Conservation (phyloP, 371 early-diverging fungal species). For the Lichtheimia corymbifera region DNA sequence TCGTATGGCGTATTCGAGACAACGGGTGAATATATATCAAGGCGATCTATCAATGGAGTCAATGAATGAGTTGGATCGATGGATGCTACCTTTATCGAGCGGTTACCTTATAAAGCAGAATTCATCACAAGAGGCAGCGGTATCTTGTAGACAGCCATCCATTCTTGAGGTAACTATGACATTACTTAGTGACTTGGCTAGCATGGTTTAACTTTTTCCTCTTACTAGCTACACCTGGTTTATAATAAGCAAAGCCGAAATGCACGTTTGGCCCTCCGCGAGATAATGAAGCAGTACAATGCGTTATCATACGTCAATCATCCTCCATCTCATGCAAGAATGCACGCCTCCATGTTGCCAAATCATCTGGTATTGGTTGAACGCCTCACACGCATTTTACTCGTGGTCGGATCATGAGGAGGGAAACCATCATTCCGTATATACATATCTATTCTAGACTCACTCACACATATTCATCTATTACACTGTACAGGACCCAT, state of each 20-base stretch:
- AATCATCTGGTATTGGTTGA: slow-evolving; percentile 52
- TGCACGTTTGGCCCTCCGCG: slow-evolving; percentile 41
- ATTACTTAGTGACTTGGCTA: background rate
- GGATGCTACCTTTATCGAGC: slow-evolving; percentile 61
- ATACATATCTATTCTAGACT: too few species aligned
- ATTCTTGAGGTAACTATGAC: slow-evolving; percentile 42
- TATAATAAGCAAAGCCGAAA: slow-evolving; percentile 43
- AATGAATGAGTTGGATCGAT: slow-evolving; percentile 31
- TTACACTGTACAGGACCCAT: too few species aligned
- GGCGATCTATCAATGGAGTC: slow-evolving; percentile 23
- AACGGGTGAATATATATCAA: slow-evolving; percentile 37
- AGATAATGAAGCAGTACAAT: slow-evolving; percentile 59
- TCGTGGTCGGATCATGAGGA: slow-evolving; percentile 12
- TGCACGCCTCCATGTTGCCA: slow-evolving; percentile 27
- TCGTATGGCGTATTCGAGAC: slow-evolving; percentile 54
- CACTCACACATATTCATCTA: too few species aligned
- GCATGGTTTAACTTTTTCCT: too few species aligned
- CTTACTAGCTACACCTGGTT: slow-evolving; percentile 37
- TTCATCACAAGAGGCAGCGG: background rate
- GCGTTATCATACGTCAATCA: slow-evolving; percentile 57
- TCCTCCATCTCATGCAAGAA: slow-evolving; percentile 48
- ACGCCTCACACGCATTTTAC: slow-evolving; percentile 46
- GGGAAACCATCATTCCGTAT: too few species aligned
- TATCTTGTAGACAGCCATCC: slow-evolving; percentile 25
- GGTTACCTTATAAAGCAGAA: slow-evolving; percentile 42